phyloP scores from a whole-genome alignment of 2,329 filamentous ascomycete genomes.

The Xylariaceae sp. region DNA sequence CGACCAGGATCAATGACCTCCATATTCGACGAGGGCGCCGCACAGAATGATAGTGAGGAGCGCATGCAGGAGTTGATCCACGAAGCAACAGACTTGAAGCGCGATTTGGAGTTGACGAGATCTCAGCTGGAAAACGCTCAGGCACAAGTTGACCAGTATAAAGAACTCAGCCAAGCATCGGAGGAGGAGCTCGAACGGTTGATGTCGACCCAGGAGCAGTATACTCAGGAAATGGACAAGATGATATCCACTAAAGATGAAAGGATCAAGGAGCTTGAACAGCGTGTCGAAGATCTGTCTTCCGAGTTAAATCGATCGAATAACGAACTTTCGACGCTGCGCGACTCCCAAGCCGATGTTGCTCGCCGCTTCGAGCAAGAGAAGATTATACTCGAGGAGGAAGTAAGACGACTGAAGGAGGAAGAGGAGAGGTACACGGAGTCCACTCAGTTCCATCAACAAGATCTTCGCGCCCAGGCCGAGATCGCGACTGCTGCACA shows the following conservation, averaged over 20 bases:
- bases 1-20: constrained; percentile 42
- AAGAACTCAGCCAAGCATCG: constrained; percentile 75
- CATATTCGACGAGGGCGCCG: constrained; percentile 36
- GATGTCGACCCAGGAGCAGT: constrained; percentile 76
- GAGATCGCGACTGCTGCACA: constrained; percentile 91
- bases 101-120: constrained; percentile 75
- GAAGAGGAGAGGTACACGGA: constrained; percentile 75
- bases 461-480: constrained; percentile 87
- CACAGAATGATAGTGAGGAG: constrained; percentile 49
- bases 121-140: constrained; percentile 77
- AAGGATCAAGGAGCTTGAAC: constrained; percentile 74
- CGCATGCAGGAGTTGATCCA: constrained; percentile 73
- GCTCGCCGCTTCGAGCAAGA: constrained; percentile 71
- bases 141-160: constrained; percentile 80
- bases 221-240: constrained; percentile 77
- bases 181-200: constrained; percentile 83
- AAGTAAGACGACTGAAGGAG: constrained; percentile 76
- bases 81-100: constrained; percentile 80
- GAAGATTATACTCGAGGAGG: constrained; percentile 70
- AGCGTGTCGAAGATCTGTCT: constrained; percentile 77
- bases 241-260: constrained; percentile 71
- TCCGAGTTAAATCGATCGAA: constrained; percentile 77
- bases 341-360: constrained; percentile 73
- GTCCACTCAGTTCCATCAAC: constrained; percentile 77
- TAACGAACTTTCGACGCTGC: constrained; percentile 71